Evolutionary conservation across 495 filamentous ascomycete genomes (phyloP).

Genomic region (Trypethelium eluteriae): DNA sequence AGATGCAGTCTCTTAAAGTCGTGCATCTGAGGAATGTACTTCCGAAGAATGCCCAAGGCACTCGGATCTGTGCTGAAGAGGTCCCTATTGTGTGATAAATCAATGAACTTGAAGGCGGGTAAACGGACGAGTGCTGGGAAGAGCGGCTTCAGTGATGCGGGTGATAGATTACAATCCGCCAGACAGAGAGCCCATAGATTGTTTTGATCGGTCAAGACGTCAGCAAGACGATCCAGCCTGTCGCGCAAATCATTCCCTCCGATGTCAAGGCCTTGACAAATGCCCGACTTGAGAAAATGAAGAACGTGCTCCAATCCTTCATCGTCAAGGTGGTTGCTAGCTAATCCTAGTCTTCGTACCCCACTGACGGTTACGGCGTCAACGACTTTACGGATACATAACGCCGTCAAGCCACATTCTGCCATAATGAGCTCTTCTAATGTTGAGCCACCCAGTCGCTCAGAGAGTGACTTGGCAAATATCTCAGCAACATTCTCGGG

Average conservation of each 20-base stretch:
- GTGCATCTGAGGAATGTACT: conserved; percentile 77
- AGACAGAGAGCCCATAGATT: conserved; percentile 72
- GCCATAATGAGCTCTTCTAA: conserved; percentile 80
- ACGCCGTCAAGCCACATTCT: conserved; percentile 62
- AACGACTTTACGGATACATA: conserved; percentile 64
- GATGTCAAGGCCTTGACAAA: conserved; percentile 86
- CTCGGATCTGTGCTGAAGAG: conserved; percentile 68
- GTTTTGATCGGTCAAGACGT: conserved; percentile 56
- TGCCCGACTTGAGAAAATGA: conserved; percentile 60
- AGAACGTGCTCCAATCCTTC: conserved; percentile 69
- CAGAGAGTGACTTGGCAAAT: conserved; percentile 64
- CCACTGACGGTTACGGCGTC: conserved; percentile 68
- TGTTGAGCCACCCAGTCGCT: conserved; percentile 64
- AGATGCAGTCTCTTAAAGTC: conserved; percentile 79
- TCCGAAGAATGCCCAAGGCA: conserved; percentile 65
- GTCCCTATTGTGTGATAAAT: conserved; percentile 79
- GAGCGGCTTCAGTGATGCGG: conserved; percentile 61
- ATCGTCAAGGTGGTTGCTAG: conserved; percentile 66
- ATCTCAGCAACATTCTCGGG: conserved; percentile 46
- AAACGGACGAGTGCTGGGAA: conserved; percentile 67
- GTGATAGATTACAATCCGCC: conserved; percentile 75
- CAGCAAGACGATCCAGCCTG: conserved; percentile 41
- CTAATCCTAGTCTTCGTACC: conserved; percentile 68
- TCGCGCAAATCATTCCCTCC: conserved; percentile 79
- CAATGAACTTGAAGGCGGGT: conserved; percentile 75